Percentiles rank a stretch among this genome's conserved stretches.
Conservation (phyloP, 225 moss, liverwort and hornwort species). For the Takakia lepidozioides region DNA sequence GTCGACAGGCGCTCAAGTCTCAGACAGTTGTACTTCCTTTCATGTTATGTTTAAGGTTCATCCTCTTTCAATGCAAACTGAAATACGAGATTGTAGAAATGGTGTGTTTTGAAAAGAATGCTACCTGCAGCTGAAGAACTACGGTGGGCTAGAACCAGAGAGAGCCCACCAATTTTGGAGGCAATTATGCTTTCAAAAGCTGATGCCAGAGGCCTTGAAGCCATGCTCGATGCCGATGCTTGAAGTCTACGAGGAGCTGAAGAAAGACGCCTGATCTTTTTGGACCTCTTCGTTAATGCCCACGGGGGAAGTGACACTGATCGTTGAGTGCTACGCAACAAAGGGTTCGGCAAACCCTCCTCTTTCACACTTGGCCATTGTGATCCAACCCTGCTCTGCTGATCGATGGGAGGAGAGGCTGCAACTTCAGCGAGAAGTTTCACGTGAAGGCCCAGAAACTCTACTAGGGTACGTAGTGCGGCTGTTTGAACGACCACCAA, state of each 20-base stretch:
- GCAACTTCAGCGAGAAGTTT: constrained; percentile 21
- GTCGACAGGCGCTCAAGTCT: too few species aligned
- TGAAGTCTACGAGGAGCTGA: constrained; percentile 72
- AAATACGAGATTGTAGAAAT: too few species aligned
- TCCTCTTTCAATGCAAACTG: too few species aligned
- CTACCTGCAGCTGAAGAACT: constrained; percentile 39
- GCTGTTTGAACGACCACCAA: constrained; percentile 70
- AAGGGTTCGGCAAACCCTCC: constrained; percentile 7
- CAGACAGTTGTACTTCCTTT: too few species aligned
- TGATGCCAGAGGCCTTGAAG: constrained; percentile 6
- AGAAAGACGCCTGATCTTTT: constrained; percentile 50
- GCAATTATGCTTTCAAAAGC: constrained; percentile 22
- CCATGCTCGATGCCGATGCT: constrained; percentile 19
- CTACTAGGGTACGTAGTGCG: constrained; percentile 52
- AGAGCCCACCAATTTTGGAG: constrained; percentile 44
- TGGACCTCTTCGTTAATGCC: constrained; percentile 19
- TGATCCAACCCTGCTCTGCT: too few species aligned
- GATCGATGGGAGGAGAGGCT: too few species aligned
- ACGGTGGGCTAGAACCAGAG: constrained; percentile 72
- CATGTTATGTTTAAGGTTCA: too few species aligned
- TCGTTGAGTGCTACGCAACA: constrained; percentile 32
- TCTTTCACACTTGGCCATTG: too few species aligned
- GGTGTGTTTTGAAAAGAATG: too few species aligned
- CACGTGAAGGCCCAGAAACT: constrained; percentile 38
- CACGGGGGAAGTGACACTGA: constrained; percentile 60